Percentiles rank a stretch among this genome's conserved stretches.
These are phyloP conservation scores for Penicillium sp. DNA, from an alignment of 2,329 filamentous ascomycete genomes.

Conservation along the genomic window DNA sequence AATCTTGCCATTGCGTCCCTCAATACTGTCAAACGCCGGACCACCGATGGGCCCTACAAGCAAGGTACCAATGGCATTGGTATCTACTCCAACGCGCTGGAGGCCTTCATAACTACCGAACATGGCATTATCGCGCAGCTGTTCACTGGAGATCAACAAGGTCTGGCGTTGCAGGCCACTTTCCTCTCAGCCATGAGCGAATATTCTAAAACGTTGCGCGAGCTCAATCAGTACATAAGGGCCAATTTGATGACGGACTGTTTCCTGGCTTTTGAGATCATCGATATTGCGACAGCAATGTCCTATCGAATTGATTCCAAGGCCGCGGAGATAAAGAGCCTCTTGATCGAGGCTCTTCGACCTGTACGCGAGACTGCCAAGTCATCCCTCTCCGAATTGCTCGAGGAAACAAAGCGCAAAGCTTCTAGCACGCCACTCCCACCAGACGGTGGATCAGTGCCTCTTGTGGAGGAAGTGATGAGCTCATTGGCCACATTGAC, in stretches of 20 bases:
- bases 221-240: conserved; percentile 88
- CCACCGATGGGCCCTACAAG: conserved; percentile 77
- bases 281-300: conserved; percentile 80
- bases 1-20: conserved; percentile 86
- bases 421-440: conserved; percentile 69
- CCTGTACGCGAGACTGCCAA: conserved; percentile 92
- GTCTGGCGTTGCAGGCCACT: conserved; percentile 72
- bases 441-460: conserved; percentile 72
- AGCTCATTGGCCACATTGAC: conserved; percentile 82
- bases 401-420: conserved; percentile 77
- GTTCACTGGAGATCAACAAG: conserved; percentile 83
- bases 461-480: conserved; percentile 81
- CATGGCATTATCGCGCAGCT: conserved; percentile 87
- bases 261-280: conserved; percentile 91
- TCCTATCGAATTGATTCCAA: conserved; percentile 76
- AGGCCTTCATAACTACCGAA: conserved; percentile 82
- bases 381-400: conserved; percentile 73
- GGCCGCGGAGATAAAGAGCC: conserved; percentile 80
- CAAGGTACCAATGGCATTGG: conserved; percentile 88
- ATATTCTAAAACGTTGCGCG: conserved; percentile 79
- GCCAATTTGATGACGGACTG: conserved; percentile 84
- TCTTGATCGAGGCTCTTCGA: conserved; percentile 80
- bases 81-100: conserved; percentile 82
- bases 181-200: conserved; percentile 76
- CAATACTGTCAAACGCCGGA: conserved; percentile 74